phyloP scores from a whole-genome alignment of 176 grass and related monocot genomes.

The Raddia guianensis region DNA sequence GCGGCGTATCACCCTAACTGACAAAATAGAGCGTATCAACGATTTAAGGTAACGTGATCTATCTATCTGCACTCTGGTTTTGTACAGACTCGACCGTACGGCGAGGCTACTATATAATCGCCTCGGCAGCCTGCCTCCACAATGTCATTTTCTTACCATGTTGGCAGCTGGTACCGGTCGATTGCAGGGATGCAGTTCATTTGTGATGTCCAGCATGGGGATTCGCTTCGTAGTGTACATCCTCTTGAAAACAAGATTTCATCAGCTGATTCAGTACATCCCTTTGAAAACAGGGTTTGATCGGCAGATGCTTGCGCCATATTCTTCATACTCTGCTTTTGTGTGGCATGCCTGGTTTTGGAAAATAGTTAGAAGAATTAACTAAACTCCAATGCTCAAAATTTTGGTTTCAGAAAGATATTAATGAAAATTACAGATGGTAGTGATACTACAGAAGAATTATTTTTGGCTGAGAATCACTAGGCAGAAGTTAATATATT shows the following conservation, averaged over 20 bases:
- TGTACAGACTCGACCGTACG: conserved; percentile 30
- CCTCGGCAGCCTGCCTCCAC: background rate
- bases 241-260: background rate
- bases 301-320: conserved; percentile 91
- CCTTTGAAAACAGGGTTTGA: conserved; percentile 98
- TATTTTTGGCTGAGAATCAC: background rate
- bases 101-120: background rate
- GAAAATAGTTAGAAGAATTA: conserved; percentile 5
- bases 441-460: background rate
- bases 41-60: conserved; percentile 5
- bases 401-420: background rate
- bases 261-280: conserved; percentile 60
- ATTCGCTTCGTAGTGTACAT: background rate
- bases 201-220: background rate
- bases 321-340: conserved; percentile 98
- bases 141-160: conserved; percentile 3
- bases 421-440: background rate
- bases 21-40: background rate
- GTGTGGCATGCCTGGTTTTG: conserved; percentile 84
- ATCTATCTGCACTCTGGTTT: conserved; percentile 39
- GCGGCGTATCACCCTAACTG: background rate
- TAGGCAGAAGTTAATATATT: background rate
- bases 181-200: background rate
- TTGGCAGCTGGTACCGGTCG: background rate
- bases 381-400: background rate